Percentiles rank a stretch among this genome's conserved stretches.
Evolutionary conservation across 2,329 filamentous ascomycete species (phyloP).

Genomic region (Cercospora nicotianae): DNA sequence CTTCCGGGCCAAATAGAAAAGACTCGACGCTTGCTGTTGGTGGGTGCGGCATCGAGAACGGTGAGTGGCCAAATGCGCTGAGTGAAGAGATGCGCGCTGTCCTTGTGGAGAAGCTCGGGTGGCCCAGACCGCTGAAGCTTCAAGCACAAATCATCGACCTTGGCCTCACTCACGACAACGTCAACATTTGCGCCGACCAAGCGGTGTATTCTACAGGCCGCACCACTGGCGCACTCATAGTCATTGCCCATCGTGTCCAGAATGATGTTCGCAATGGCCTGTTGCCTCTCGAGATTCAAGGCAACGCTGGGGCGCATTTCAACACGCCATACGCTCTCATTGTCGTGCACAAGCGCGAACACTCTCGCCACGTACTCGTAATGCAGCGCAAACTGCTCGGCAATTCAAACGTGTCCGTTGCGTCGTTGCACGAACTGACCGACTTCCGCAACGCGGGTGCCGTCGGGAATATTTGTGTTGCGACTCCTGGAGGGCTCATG

Average conservation of each 20-base stretch:
- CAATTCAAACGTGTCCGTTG: too few species aligned
- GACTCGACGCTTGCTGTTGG: background rate
- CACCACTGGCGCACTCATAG: background rate
- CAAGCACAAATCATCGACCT: background rate
- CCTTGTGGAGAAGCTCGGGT: background rate
- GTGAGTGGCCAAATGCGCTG: background rate
- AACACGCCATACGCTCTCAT: too few species aligned
- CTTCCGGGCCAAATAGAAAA: too few species aligned
- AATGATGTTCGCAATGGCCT: background rate
- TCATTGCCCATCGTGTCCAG: background rate
- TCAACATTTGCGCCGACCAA: background rate
- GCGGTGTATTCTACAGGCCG: background rate
- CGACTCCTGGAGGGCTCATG: too few species aligned
- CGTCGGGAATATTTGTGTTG: too few species aligned
- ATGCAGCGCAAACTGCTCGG: too few species aligned
- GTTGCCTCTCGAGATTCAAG: too few species aligned
- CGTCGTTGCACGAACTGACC: too few species aligned
- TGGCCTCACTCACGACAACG: background rate
- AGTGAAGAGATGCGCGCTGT: background rate
- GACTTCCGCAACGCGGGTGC: too few species aligned
- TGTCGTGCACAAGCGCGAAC: too few species aligned
- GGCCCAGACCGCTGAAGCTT: background rate
- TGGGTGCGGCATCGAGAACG: background rate
- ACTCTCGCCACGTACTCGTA: too few species aligned
- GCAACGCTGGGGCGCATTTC: too few species aligned